These are phyloP conservation scores for Pythium myriotylum DNA, from an alignment of 352 stramenopile genomes.

Conservation along the genomic window DNA sequence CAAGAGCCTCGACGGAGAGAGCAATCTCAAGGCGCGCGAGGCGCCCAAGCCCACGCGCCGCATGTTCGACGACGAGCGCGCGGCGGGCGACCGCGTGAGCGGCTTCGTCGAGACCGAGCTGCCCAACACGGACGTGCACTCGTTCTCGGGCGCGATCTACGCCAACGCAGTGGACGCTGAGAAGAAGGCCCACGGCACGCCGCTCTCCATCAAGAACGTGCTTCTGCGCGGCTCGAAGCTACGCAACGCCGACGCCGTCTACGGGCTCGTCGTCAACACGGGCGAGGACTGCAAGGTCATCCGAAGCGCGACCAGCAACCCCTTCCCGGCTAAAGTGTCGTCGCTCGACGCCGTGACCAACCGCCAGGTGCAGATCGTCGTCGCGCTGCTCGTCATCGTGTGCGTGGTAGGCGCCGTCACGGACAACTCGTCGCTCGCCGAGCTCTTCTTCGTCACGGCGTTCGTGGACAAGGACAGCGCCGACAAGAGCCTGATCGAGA, in stretches of 20 bases:
- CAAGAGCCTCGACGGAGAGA: slow-evolving; percentile 91
- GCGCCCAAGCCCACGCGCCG: slow-evolving; percentile 31
- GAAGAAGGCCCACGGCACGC: slow-evolving; percentile 14
- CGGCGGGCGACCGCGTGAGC: slow-evolving; percentile 20
- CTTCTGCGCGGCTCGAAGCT: slow-evolving; percentile 87
- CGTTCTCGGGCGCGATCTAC: slow-evolving; percentile 66
- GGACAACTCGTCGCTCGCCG: slow-evolving; percentile 55
- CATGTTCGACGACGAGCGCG: neutral
- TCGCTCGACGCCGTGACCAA: slow-evolving; percentile 83
- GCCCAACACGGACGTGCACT: slow-evolving; percentile 76
- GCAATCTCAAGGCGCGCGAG: slow-evolving; percentile 91
- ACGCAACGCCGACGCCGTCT: slow-evolving; percentile 87
- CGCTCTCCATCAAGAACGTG: slow-evolving; percentile 84
- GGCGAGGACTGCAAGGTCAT: slow-evolving; percentile 91
- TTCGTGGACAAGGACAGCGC: slow-evolving; percentile 31
- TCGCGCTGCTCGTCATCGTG: slow-evolving; percentile 63
- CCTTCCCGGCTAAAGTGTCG: slow-evolving; percentile 52
- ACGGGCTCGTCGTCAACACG: slow-evolving; percentile 92
- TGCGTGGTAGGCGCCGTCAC: slow-evolving; percentile 63
- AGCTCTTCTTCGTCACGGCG: slow-evolving; percentile 35
- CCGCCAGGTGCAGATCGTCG: slow-evolving; percentile 74
- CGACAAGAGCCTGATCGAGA: slow-evolving; percentile 49
- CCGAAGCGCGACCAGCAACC: slow-evolving; percentile 64
- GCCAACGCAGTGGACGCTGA: slow-evolving; percentile 12
- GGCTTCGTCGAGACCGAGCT: slow-evolving; percentile 62